A percentile compares a stretch with the other conserved stretches of the same genome.
Conservation (phyloP, 2,329 filamentous ascomycete species). For the Botrytis fragariae region DNA sequence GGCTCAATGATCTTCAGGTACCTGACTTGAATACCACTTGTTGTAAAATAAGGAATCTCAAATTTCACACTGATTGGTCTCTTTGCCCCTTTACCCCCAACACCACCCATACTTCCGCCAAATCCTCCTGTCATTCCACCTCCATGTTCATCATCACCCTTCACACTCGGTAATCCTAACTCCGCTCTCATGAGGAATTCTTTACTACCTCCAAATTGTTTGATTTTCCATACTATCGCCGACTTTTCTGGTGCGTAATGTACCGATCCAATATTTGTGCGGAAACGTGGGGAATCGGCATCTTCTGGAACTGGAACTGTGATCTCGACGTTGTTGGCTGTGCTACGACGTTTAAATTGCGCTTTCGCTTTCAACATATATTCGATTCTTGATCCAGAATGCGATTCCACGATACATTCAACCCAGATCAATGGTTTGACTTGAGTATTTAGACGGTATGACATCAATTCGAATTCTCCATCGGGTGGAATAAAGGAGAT, state of each 20-base stretch:
- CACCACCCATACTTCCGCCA: slow-evolving; percentile 92
- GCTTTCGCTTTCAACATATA: slow-evolving; percentile 99
- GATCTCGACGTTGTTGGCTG: slow-evolving; percentile 98
- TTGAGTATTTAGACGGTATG: slow-evolving; percentile 95
- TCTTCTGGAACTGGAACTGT: slow-evolving; percentile 96
- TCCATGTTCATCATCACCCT: slow-evolving; percentile 91
- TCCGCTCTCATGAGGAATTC: slow-evolving; percentile 99
- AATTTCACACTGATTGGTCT: slow-evolving; percentile 98
- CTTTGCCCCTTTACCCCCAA: slow-evolving; percentile 83
- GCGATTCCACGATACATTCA: slow-evolving; percentile 93
- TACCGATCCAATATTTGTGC: slow-evolving; percentile 94
- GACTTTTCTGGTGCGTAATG: slow-evolving; percentile 98
- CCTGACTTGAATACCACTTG: slow-evolving; percentile 94
- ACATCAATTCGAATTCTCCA: slow-evolving; percentile 99
- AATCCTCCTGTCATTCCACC: slow-evolving; percentile 98
- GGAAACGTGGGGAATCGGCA: slow-evolving; percentile 91
- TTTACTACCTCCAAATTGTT: slow-evolving; percentile 97
- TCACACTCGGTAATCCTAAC: slow-evolving; percentile 87
- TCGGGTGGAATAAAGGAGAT: slow-evolving; percentile 99
- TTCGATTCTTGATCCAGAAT: slow-evolving; percentile 92
- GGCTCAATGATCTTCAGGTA: slow-evolving; percentile 99
- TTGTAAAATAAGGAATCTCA: slow-evolving; percentile 99
- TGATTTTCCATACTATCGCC: slow-evolving; percentile 99
- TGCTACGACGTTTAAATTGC: slow-evolving; percentile 96
- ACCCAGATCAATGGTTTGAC: slow-evolving; percentile 99